Conservation (phyloP, 2,329 filamentous ascomycete species). For the Cryphonectria radicalis region DNA sequence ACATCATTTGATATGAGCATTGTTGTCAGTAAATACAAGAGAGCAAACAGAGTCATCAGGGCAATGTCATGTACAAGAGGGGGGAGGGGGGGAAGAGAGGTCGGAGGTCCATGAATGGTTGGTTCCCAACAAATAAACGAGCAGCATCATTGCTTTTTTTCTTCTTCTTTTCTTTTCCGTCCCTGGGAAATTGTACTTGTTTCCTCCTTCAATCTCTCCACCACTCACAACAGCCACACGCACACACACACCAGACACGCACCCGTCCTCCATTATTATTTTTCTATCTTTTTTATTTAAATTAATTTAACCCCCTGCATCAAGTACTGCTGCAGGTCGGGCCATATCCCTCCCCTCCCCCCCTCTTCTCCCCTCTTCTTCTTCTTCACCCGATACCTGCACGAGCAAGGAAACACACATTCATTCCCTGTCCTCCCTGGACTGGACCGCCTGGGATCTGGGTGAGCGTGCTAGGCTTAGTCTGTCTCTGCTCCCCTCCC, state of each 20-base stretch:
- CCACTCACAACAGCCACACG: not conserved
- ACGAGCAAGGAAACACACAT: not conserved
- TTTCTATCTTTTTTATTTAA: not conserved
- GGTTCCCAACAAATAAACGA: not conserved
- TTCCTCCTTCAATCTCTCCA: not conserved
- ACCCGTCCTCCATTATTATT: not conserved
- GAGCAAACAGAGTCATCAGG: not conserved
- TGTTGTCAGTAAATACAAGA: not conserved
- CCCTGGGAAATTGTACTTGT: not conserved
- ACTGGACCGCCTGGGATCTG: not conserved
- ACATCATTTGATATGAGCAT: not conserved
- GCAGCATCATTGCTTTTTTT: not conserved
- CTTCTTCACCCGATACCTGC: not conserved
- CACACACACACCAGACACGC: not conserved
- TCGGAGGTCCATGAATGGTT: not conserved
- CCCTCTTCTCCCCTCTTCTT: no score
- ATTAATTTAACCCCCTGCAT: constrained; percentile 9
- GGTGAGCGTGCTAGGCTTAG: not conserved
- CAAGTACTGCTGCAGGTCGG: constrained; percentile 3
- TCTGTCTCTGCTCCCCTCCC: not conserved
- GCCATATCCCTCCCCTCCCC: not conserved
- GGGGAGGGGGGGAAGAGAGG: not conserved
- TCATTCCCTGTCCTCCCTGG: not conserved
- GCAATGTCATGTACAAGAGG: not conserved
- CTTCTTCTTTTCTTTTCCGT: no score